Conservation (phyloP, 768 basidiomycete genomes). For the Hericium rajendrae region DNA sequence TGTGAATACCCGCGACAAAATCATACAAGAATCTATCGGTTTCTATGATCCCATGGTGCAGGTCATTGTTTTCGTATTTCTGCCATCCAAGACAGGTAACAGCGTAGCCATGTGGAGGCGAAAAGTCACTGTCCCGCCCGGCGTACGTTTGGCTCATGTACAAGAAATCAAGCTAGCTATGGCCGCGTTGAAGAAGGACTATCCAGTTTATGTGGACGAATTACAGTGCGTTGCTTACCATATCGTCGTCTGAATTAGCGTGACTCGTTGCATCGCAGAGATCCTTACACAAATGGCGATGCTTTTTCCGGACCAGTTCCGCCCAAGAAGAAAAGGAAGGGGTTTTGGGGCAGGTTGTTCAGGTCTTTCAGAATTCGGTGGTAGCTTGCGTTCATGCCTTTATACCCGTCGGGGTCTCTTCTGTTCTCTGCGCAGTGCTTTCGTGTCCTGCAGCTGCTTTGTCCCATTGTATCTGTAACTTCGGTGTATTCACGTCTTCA, state of each 20-base stretch:
- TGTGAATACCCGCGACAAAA: conserved; percentile 11
- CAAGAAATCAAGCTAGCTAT: conserved; percentile 10
- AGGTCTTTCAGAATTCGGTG: conserved; percentile 11
- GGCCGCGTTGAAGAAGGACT: conserved; percentile 12
- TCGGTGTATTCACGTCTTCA: too few species aligned
- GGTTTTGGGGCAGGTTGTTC: conserved; percentile 13
- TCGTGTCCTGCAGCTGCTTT: too few species aligned
- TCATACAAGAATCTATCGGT: conserved; percentile 14
- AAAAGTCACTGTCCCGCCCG: conserved; percentile 9
- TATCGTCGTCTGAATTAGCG: neutral
- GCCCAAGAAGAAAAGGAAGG: conserved; percentile 11
- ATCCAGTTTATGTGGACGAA: conserved; percentile 11
- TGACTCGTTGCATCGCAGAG: too few species aligned
- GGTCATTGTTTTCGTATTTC: conserved; percentile 12
- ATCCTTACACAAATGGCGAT: too few species aligned
- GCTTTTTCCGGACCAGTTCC: too few species aligned
- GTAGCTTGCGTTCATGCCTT: neutral
- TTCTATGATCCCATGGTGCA: conserved; percentile 13
- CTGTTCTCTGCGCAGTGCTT: too few species aligned
- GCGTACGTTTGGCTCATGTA: conserved; percentile 5
- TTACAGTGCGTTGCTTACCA: conserved; percentile 1
- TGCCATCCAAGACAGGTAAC: conserved; percentile 15
- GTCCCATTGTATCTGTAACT: too few species aligned
- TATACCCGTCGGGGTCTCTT: too few species aligned
- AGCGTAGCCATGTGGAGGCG: conserved; percentile 17